Evolutionary conservation across 345 rosid species (phyloP), one percentile per base, ranked within the genome.

Genomic region (Acer campestre): DNA sequence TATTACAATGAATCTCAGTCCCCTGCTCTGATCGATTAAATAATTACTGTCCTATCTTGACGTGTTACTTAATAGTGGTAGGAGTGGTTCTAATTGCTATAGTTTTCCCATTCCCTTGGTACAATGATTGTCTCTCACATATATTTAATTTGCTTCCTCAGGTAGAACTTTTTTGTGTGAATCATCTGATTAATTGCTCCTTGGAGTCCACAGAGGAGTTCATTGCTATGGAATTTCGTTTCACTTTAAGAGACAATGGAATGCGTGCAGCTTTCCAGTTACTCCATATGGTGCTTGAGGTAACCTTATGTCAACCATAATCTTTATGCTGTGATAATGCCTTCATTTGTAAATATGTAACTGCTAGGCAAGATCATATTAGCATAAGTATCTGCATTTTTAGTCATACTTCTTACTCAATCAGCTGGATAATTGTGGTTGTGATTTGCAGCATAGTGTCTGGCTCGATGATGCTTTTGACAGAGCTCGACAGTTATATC

Each of bases 381-480:
- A 69, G 4, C 74, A 42, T 44, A 23, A 48, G 2, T 31, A 58
- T 23, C 17, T 13, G 48, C 44, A 7, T 58, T 61, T 61, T 48
- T 10, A 7, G 9, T 56, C 29, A 18, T 74, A 22, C 61, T 27
- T 73, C 5, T 35, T 62, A 53, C 77, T 38, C 68, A 44, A 20
- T 76, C 35, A 69, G 64, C 80, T 27, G 48, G 63, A 16, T 72
- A 20, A 80, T 77, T 61, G 13, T 82, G 58, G 65, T 80, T 86
- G 65, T 86, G 82, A 79, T 66, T 83, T 84, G 86, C 97, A 95
- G 99, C 97, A 90, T 85, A 94, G 98, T 77, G 97, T 97, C 80
- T 97, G 99, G 99, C 86, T 94, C 68, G 99, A 97, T 56, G 99
- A 97, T 89, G 99, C 99, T 75, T 97, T 97, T 87, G 99, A 97